Conservation (phyloP, 129 eudicot species). For the Smallanthus sonchifolius region DNA sequence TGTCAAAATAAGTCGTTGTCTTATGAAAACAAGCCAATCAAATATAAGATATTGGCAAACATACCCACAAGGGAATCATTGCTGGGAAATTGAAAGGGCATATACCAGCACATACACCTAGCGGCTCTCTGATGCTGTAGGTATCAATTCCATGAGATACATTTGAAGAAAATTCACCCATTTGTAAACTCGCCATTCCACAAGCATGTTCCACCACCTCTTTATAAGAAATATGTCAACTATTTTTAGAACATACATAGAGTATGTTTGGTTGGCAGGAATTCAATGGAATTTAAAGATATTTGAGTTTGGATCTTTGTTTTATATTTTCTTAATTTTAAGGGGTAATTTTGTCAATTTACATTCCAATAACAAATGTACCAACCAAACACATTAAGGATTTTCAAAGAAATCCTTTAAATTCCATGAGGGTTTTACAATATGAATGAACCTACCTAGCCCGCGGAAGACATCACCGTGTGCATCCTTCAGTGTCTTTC, state of each 20-base stretch:
- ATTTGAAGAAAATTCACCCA: slow-evolving; percentile 93
- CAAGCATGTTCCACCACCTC: slow-evolving; percentile 99
- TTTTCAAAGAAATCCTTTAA: too few relatives aligned
- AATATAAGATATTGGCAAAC: slow-evolving; percentile 14
- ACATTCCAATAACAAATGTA: too few relatives aligned
- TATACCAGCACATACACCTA: slow-evolving; percentile 99
- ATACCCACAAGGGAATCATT: slow-evolving; percentile 98
- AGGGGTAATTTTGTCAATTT: too few relatives aligned
- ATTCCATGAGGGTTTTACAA: neutral
- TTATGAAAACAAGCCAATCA: neutral
- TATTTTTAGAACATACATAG: neutral
- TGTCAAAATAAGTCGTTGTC: neutral
- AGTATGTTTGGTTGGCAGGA: too few relatives aligned
- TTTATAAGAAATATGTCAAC: slow-evolving; percentile 25
- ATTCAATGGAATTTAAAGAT: too few relatives aligned
- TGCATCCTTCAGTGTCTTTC: slow-evolving; percentile 95
- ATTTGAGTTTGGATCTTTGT: too few relatives aligned
- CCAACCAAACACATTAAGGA: too few relatives aligned
- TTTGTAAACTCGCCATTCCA: slow-evolving; percentile 95
- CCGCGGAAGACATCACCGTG: slow-evolving; percentile 99
- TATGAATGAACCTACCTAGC: slow-evolving; percentile 52
- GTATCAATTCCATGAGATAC: slow-evolving; percentile 97
- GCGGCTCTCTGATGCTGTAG: slow-evolving; percentile 93
- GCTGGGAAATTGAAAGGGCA: slow-evolving; percentile 99
- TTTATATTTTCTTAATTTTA: too few relatives aligned